Percentiles rank a stretch among this genome's conserved stretches.
Evolutionary conservation across 2,329 filamentous ascomycete species (phyloP).

Genomic region (Huntiella moniliformis): DNA sequence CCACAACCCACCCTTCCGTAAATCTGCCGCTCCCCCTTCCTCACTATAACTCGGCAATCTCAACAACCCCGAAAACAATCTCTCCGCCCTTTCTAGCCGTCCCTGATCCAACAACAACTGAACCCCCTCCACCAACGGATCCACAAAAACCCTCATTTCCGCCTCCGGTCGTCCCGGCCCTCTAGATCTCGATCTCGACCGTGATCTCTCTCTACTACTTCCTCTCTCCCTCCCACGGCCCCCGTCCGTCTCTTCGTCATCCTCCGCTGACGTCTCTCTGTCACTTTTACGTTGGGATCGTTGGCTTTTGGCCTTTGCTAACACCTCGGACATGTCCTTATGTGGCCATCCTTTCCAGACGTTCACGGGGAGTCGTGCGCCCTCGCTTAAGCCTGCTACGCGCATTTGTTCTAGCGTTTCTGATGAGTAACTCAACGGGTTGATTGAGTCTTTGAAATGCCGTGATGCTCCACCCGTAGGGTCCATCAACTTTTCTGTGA

Average conservation of each 20-base stretch:
- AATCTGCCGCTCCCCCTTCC: slow-evolving; percentile 28
- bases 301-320: too few species aligned
- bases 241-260: not conserved
- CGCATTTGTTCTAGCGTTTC: slow-evolving; percentile 28
- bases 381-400: slow-evolving; percentile 27
- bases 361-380: slow-evolving; percentile 24
- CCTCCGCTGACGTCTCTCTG: not conserved
- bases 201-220: not conserved
- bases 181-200: not conserved
- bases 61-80: slow-evolving; percentile 7
- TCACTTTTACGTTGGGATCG: not conserved
- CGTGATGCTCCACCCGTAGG: slow-evolving; percentile 3
- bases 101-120: slow-evolving; percentile 4
- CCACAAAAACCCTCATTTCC: slow-evolving; percentile 6
- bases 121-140: slow-evolving; percentile 9
- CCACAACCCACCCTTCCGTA: slow-evolving; percentile 56
- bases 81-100: slow-evolving; percentile 6
- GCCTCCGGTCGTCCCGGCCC: slow-evolving; percentile 1
- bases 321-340: slow-evolving; percentile 13
- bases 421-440: slow-evolving; percentile 31
- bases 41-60: slow-evolving; percentile 4
- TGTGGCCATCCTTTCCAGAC: slow-evolving; percentile 27
- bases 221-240: not conserved
- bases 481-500: not conserved
- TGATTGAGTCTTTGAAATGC: slow-evolving; percentile 19